phyloP scores from a whole-genome alignment of 1,284 basidiomycete genomes.

The Rhizoctonia solani region DNA sequence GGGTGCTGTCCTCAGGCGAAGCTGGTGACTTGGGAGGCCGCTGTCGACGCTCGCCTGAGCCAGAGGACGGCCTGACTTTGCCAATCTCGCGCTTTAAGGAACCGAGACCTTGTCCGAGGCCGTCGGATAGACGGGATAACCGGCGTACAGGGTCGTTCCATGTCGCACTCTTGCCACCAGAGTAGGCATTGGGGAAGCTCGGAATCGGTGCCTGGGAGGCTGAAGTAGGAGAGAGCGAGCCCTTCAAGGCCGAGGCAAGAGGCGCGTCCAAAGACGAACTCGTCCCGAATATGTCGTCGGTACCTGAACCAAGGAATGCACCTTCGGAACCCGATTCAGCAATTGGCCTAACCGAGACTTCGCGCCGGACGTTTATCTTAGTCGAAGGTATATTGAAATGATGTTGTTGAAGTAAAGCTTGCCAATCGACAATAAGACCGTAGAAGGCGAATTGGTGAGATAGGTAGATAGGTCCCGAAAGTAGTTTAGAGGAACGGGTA shows the following conservation, averaged over 20 bases:
- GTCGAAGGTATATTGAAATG: slow-evolving; percentile 62
- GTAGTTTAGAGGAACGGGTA: slow-evolving; percentile 58
- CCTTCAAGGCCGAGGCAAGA: slow-evolving; percentile 70
- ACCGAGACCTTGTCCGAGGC: slow-evolving; percentile 45
- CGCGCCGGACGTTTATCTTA: slow-evolving; percentile 62
- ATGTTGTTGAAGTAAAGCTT: slow-evolving; percentile 70
- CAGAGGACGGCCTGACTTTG: slow-evolving; percentile 37
- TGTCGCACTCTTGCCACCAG: slow-evolving; percentile 31
- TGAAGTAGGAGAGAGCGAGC: slow-evolving; percentile 59
- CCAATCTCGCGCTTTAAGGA: slow-evolving; percentile 43
- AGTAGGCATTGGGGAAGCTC: slow-evolving; percentile 71
- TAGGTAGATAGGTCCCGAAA: slow-evolving; percentile 76
- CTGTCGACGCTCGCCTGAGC: slow-evolving; percentile 25
- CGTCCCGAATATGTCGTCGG: slow-evolving; percentile 45
- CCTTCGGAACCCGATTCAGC: slow-evolving; percentile 44
- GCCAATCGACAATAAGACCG: slow-evolving; percentile 71
- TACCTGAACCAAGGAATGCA: slow-evolving; percentile 51
- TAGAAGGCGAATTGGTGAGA: slow-evolving; percentile 81
- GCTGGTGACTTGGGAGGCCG: slow-evolving; percentile 14
- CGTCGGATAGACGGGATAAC: slow-evolving; percentile 25
- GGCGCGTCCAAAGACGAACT: slow-evolving; percentile 73
- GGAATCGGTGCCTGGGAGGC: slow-evolving; percentile 60
- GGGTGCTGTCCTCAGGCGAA: slow-evolving; percentile 1
- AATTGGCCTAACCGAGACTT: slow-evolving; percentile 16
- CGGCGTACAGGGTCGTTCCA: slow-evolving; percentile 46